These are phyloP conservation scores for Ziziphus jujuba DNA, from an alignment of 306 rosid genomes.

Conservation along the genomic window DNA sequence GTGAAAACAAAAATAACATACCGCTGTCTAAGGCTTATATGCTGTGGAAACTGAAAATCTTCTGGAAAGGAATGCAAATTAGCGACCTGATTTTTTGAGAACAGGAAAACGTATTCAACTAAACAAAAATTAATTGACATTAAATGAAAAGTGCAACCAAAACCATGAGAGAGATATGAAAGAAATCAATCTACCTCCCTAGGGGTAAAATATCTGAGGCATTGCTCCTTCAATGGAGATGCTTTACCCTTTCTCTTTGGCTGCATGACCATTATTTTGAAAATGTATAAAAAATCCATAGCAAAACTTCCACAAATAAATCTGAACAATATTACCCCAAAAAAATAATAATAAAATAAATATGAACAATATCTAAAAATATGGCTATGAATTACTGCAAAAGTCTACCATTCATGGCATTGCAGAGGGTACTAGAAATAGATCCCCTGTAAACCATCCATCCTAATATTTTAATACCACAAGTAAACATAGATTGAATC, in stretches of 20 bases:
- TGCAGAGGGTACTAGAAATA: background rate
- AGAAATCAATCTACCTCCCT: slow-evolving; percentile 66
- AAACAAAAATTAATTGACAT: slow-evolving; percentile 8
- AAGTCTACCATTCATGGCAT: background rate
- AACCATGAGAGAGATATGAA: background rate
- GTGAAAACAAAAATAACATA: slow-evolving; percentile 25
- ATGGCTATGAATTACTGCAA: no score
- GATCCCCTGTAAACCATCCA: background rate
- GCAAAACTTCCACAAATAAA: background rate
- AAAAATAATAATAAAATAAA: no score
- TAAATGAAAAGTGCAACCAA: slow-evolving; percentile 12
- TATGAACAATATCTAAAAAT: background rate
- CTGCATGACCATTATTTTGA: slow-evolving; percentile 44
- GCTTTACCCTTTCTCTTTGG: slow-evolving; percentile 65
- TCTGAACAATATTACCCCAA: no score
- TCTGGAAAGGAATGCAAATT: slow-evolving; percentile 84
- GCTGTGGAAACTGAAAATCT: slow-evolving; percentile 74
- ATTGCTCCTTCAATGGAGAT: slow-evolving; percentile 62
- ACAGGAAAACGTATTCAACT: slow-evolving; percentile 1
- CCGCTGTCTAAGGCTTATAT: slow-evolving; percentile 83
- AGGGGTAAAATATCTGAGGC: slow-evolving; percentile 82
- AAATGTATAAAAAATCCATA: background rate
- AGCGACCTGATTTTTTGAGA: slow-evolving; percentile 58
- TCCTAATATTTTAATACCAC: background rate
- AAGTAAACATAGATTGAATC: background rate